Conservation (phyloP, 148 eudicot species). For the Euryodendron excelsum region DNA sequence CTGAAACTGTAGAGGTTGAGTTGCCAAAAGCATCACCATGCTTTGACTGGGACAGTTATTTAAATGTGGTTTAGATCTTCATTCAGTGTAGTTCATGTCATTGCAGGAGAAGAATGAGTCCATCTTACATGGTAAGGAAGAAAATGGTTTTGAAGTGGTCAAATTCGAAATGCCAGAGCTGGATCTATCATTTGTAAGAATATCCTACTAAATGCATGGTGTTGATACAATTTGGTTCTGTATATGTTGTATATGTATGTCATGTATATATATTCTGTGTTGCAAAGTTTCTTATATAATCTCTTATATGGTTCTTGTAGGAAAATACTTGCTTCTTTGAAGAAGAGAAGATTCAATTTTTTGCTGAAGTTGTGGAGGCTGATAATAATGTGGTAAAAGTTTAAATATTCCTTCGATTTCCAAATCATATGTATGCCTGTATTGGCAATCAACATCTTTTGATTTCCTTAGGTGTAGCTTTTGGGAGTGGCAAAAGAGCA, state of each 20-base stretch:
- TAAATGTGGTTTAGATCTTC: background rate
- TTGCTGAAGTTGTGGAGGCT: constrained; percentile 41
- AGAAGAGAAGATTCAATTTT: constrained; percentile 35
- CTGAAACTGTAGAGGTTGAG: background rate
- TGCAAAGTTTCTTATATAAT: constrained; percentile 9
- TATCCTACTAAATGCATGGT: background rate
- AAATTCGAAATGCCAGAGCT: constrained; percentile 75
- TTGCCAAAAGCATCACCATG: background rate
- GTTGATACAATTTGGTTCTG: constrained; percentile 8
- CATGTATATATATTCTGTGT: background rate
- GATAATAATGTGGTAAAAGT: constrained; percentile 48
- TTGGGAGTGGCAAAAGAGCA: background rate
- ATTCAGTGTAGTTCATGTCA: constrained; percentile 7
- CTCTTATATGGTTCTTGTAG: constrained; percentile 33
- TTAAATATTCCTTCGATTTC: background rate
- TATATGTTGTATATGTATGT: constrained; percentile 9
- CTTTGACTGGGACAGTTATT: background rate
- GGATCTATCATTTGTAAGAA: constrained; percentile 46
- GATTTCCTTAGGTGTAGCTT: background rate
- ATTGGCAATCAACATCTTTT: background rate
- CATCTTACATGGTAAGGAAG: constrained; percentile 21
- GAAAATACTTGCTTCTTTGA: constrained; percentile 39
- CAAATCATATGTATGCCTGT: background rate
- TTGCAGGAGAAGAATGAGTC: constrained; percentile 46
- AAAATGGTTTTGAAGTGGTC: constrained; percentile 20